phyloP scores from a whole-genome alignment of 23 red algal genomes.

The Gracilaria domingensis region DNA sequence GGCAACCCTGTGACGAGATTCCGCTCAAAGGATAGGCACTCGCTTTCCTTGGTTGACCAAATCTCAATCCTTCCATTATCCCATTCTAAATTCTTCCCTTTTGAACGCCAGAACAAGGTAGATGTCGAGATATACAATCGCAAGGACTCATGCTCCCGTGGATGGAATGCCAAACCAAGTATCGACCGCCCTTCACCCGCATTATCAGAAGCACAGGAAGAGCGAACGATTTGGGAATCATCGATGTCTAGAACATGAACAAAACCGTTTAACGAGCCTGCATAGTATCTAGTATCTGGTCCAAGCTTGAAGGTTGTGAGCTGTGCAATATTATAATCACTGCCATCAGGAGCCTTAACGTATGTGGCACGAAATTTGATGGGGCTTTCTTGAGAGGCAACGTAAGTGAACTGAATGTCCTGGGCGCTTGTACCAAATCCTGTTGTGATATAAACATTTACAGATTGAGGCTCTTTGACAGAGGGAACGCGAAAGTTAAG shows the following conservation, averaged over 20 bases:
- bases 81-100: conserved; percentile 28
- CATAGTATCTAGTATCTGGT: conserved; percentile 62
- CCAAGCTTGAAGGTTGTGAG: conserved; percentile 60
- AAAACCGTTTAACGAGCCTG: conserved; percentile 50
- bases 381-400: conserved; percentile 25
- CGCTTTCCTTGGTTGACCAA: conserved; percentile 14
- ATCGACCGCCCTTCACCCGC: conserved; percentile 57
- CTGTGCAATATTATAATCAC: conserved; percentile 44
- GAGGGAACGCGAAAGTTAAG: conserved; percentile 40
- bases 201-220: conserved; percentile 46
- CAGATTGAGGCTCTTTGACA: conserved; percentile 24
- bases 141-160: conserved; percentile 22
- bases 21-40: conserved; percentile 36
- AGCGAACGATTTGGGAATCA: conserved; percentile 1
- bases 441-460: conserved; percentile 50
- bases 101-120: conserved; percentile 52
- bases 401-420: conserved; percentile 55
- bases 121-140: conserved; percentile 55
- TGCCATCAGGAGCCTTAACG: conserved; percentile 30
- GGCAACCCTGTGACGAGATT: conserved; percentile 67
- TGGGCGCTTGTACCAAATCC: conserved; percentile 63
- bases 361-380: conserved; percentile 52
- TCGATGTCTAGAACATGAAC: conserved; percentile 65
- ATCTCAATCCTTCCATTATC: conserved; percentile 76
- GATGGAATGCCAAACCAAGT: conserved; percentile 74